Base-by-base conservation (phyloP, 805 yeast genomes). In the Saccharomyces kudriavzevii region DNA sequence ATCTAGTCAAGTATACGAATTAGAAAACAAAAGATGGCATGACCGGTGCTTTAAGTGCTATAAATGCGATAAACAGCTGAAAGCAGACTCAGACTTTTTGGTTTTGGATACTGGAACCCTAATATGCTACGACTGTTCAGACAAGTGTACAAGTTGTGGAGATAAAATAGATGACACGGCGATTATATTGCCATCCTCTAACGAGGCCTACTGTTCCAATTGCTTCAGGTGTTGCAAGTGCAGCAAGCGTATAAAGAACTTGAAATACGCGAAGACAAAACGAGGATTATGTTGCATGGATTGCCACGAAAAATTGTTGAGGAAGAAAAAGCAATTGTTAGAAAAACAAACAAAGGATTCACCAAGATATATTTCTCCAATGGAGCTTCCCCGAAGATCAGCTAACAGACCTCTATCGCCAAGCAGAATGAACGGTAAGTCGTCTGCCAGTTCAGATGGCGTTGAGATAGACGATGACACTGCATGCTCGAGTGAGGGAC, bases 11-110 rank as follows among this genome's bases (percentile, higher is more conserved):
- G 97, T 97, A 3, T 91, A 88, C 66, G 97, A 91, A 66, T 75
- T 91, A 50, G 96, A 96, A 27, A 94, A 85, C 22, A 89, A 89
- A 66, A 80, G 96, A 58, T 92, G 98, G 97, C 99, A 92, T 69
- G 84, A 88, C 56, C 78, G 85, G 56, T 92, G 99, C 70, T 92
- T 92, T 72, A 77, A 81, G 52, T 92, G 99, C 71, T 84, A 92
- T 51, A 85, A 86, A 60, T 92, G 99, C 69, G 74, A 79, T 29
- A 77, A 80, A 60, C 77, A 83, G 40, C 72, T 92, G 52, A 96
- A 95, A n/a, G 86, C 92, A 55, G 85, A 88, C 62, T 84, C 92
- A 35, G 89, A 90, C 67, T 87, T 92, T 69, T 74, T 91, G 52
- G 97, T 91, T 3, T 74, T 92, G 48, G 97, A 96, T 2, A 88